phyloP scores from a whole-genome alignment of 306 rosid genomes.

The Canavalia ensiformis region DNA sequence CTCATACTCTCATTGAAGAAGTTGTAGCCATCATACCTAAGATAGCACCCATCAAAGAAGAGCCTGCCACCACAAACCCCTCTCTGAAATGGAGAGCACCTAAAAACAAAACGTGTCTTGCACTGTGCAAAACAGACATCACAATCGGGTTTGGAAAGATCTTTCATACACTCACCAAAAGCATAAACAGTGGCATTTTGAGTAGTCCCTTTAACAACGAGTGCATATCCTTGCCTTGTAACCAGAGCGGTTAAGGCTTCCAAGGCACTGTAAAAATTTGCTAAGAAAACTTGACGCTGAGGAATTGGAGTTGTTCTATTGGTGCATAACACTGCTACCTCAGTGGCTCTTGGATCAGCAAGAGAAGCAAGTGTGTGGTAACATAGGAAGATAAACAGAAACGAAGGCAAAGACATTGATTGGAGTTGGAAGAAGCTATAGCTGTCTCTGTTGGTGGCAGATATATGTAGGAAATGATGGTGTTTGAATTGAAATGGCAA shows the following conservation, averaged over 20 bases:
- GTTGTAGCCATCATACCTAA: slow-evolving; percentile 65
- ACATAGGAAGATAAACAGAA: slow-evolving; percentile 38
- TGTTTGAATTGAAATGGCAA: slow-evolving; percentile 12
- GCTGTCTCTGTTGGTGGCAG: slow-evolving; percentile 18
- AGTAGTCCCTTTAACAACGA: slow-evolving; percentile 56
- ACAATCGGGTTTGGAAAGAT: slow-evolving; percentile 66
- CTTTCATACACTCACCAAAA: slow-evolving; percentile 76
- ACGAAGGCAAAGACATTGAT: slow-evolving; percentile 28
- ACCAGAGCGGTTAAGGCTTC: slow-evolving; percentile 53
- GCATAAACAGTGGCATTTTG: slow-evolving; percentile 64
- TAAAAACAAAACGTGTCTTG: slow-evolving; percentile 58
- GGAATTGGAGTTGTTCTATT: slow-evolving; percentile 57
- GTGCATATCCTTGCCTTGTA: slow-evolving; percentile 51
- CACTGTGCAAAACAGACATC: slow-evolving; percentile 68
- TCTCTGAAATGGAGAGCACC: slow-evolving; percentile 68
- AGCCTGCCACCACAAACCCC: slow-evolving; percentile 61
- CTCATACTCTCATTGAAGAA: slow-evolving; percentile 64
- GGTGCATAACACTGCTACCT: slow-evolving; percentile 61
- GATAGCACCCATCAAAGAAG: slow-evolving; percentile 77
- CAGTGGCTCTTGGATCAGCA: slow-evolving; percentile 68
- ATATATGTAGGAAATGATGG: neutral
- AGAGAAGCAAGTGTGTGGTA: slow-evolving; percentile 11
- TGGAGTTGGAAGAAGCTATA: neutral
- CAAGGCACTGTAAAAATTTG: slow-evolving; percentile 62
- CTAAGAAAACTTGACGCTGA: slow-evolving; percentile 47